A percentile compares a stretch with the other conserved stretches of the same genome.
phyloP scores from a whole-genome alignment of 768 basidiomycete species.

The Kwoniella europaea region DNA sequence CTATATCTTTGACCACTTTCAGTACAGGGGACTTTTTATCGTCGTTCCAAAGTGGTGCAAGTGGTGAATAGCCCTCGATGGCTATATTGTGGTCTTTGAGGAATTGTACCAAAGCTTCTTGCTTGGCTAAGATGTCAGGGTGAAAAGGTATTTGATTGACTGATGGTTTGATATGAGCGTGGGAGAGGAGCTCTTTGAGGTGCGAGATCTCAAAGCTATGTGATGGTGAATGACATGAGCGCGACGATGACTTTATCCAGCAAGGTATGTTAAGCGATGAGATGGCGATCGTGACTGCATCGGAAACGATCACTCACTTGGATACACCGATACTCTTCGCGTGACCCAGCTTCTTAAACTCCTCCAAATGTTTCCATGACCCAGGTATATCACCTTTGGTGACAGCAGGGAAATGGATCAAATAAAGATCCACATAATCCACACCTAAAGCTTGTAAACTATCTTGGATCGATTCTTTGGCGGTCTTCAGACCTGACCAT shows the following conservation, averaged over 20 bases:
- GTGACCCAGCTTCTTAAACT: conserved; percentile 30
- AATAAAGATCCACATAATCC: conserved; percentile 39
- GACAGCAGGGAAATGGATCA: conserved; percentile 37
- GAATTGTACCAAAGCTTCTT: conserved; percentile 25
- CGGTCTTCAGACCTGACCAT: conserved; percentile 25
- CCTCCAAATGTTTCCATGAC: conserved; percentile 41
- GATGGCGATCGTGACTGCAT: too few relatives aligned
- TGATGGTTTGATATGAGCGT: conserved; percentile 30
- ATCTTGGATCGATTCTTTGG: conserved; percentile 21
- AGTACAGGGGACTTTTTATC: conserved; percentile 23
- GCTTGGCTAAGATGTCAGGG: conserved; percentile 22
- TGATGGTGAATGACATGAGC: background rate
- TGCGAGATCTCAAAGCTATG: conserved; percentile 34
- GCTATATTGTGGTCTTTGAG: conserved; percentile 30
- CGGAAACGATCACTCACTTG: conserved; percentile 27
- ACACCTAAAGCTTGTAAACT: conserved; percentile 36
- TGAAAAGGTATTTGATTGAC: conserved; percentile 45
- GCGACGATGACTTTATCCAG: too few relatives aligned
- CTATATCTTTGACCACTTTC: conserved; percentile 28
- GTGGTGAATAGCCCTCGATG: conserved; percentile 34
- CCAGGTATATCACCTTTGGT: conserved; percentile 33
- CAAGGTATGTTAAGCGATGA: too few relatives aligned
- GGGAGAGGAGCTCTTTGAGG: conserved; percentile 26
- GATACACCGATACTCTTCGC: conserved; percentile 43
- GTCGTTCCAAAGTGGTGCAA: conserved; percentile 22